Base-by-base conservation (phyloP, 257 asterid genomes). In the Scutellaria barbata region DNA sequence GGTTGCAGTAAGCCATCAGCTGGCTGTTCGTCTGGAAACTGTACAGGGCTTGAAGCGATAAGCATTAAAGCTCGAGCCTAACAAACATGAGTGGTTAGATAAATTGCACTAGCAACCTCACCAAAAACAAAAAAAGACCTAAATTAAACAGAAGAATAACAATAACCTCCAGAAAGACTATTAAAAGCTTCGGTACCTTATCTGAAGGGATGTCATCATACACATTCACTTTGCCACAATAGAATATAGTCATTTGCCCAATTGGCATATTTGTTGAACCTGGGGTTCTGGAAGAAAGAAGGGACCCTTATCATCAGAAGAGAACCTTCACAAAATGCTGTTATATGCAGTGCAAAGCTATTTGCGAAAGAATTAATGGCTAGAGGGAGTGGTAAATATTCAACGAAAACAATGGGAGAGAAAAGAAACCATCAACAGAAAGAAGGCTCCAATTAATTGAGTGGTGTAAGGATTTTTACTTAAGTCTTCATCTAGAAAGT, bases 181-280 rank as follows among this genome's bases (percentile, higher is more conserved):
- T 47, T n/a, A 66, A 33, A 66, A 58, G 52, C 45, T 72, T 73
- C 68, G 53, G 55, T 88, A 95, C 99, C 98, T 92, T 92, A 58
- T 88, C 87, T 61, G 83, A 78, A 39, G 99, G 88, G 80, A 95
- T 79, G 75, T 87, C 90, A 77, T 95, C 98, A 67, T 89, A 92
- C 63, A 95, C 99, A 79, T 89, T 89, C 74, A 95, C 90, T 79
- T 87, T 80, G 69, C 99, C 99, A 52, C 94, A 74, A 69, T 95
- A 95, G 77, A 95, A 95, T 74, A 95, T 88, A 11, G 98, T 83
- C 99, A 95, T 88, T 77, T 92, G 99, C 70, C 96, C 96, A 51
- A 53, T 82, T 20, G 84, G 83, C 46, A 52, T 75, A 74, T 76
- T 83, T 47, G 85, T 67, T 53, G 86, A 43, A 68, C 64, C 86